Percentiles rank a stretch among this genome's conserved stretches.
phyloP scores from a whole-genome alignment of 2,329 filamentous ascomycete genomes.

The Colletotrichum tanaceti region DNA sequence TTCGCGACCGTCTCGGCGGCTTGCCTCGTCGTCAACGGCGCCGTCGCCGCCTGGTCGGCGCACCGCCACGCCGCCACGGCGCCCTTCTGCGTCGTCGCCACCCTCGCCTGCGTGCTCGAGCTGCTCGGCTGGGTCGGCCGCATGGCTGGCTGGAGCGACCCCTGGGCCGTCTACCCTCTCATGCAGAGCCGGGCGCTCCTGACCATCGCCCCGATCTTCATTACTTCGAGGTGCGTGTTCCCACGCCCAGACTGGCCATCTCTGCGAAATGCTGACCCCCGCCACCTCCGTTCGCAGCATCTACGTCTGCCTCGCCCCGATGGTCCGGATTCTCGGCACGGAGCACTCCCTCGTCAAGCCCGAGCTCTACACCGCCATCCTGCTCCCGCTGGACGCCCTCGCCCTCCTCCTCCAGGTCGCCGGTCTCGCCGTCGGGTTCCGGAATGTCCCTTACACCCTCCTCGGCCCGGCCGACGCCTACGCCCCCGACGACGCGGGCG shows the following conservation, averaged over 20 bases:
- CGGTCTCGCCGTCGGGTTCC: conserved; percentile 47
- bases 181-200: conserved; percentile 44
- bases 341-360: conserved; percentile 47
- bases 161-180: conserved; percentile 44
- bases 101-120: conserved; percentile 44
- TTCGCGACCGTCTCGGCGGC: conserved; percentile 43
- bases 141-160: conserved; percentile 42
- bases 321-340: conserved; percentile 45
- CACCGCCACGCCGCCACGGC: conserved; percentile 24
- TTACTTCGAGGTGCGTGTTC: conserved; percentile 45
- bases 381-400: conserved; percentile 45
- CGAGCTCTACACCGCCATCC: conserved; percentile 43
- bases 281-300: conserved; percentile 46
- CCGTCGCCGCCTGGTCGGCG: conserved; percentile 38
- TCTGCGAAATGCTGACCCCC: neutral
- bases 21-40: conserved; percentile 41
- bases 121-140: conserved; percentile 44
- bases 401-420: conserved; percentile 45
- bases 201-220: conserved; percentile 46
- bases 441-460: conserved; percentile 32
- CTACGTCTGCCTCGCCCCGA: conserved; percentile 45
- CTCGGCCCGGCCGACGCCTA: conserved; percentile 2
- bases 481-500: conserved; percentile 41
- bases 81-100: conserved; percentile 42
- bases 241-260: too few relatives aligned